A percentile compares a stretch with the other conserved stretches of the same genome.
Evolutionary conservation across 2,329 filamentous ascomycete genomes (phyloP).

Genomic region (Fusarium foetens): DNA sequence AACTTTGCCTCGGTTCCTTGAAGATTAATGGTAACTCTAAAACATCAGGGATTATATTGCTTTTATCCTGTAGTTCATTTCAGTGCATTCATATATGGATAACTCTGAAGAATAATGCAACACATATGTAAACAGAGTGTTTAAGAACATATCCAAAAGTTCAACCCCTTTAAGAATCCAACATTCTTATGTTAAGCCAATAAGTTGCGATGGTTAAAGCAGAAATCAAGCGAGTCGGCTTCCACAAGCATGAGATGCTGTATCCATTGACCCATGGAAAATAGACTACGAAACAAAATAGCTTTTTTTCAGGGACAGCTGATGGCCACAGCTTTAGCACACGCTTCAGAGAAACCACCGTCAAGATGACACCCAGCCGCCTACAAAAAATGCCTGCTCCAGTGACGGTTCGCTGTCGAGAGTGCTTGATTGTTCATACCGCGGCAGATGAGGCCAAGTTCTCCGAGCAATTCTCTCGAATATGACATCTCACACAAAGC

Average conservation of each 20-base stretch:
- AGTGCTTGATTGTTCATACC: not conserved
- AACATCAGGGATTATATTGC: not conserved
- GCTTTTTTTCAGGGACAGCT: accelerated
- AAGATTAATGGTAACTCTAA: too few relatives aligned
- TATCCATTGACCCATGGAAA: too few relatives aligned
- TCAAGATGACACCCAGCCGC: not conserved
- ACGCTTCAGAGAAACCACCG: not conserved
- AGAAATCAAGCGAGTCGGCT: not conserved
- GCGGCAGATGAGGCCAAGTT: not conserved
- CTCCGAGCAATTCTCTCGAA: not conserved
- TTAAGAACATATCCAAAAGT: not conserved
- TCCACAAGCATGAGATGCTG: not conserved
- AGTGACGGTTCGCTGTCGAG: not conserved
- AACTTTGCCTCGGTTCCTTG: not conserved
- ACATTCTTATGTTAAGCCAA: too few relatives aligned
- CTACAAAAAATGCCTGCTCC: too few relatives aligned
- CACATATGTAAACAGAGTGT: not conserved
- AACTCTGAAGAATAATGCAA: not conserved
- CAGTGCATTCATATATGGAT: not conserved
- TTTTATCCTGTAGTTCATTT: too few relatives aligned
- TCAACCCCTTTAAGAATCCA: too few relatives aligned
- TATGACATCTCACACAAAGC: not conserved
- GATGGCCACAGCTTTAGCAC: not conserved
- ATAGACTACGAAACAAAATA: not conserved
- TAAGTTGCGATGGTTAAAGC: not conserved